phyloP scores from a whole-genome alignment of 495 filamentous ascomycete genomes.

The Chaetomium fimeti region DNA sequence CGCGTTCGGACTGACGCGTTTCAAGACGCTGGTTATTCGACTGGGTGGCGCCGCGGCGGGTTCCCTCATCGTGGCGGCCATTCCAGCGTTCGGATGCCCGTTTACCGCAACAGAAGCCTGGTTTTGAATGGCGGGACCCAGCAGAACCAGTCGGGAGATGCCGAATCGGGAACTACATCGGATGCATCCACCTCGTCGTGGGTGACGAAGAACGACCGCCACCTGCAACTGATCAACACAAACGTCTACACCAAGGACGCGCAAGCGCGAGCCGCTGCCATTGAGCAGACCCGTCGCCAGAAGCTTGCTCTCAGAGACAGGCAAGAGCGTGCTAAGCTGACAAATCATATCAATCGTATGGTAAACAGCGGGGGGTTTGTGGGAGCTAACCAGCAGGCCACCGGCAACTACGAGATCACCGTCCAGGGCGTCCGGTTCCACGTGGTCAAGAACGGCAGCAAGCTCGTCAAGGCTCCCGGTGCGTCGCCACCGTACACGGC shows the following conservation, averaged over 20 bases:
- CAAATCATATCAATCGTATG: conserved; percentile 46
- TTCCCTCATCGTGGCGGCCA: conserved; percentile 47
- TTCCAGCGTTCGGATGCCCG: conserved; percentile 41
- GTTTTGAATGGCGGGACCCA: conserved; percentile 58
- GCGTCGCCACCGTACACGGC: conserved; percentile 24
- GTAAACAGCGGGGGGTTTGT: conserved; percentile 39
- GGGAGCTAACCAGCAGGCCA: conserved; percentile 36
- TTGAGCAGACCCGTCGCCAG: conserved; percentile 66
- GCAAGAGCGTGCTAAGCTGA: conserved; percentile 61
- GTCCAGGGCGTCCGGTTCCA: conserved; percentile 76
- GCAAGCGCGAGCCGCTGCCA: conserved; percentile 67
- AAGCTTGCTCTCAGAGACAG: conserved; percentile 59
- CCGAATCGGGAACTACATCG: conserved; percentile 35
- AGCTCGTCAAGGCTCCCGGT: conserved; percentile 76
- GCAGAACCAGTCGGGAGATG: conserved; percentile 24
- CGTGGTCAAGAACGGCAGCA: conserved; percentile 77
- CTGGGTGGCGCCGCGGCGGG: conserved; percentile 37
- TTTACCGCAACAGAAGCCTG: conserved; percentile 69
- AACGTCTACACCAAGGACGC: conserved; percentile 75
- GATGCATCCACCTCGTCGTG: conserved; percentile 55
- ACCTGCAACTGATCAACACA: conserved; percentile 86
- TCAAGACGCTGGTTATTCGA: conserved; percentile 30
- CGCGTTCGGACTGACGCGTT: conserved; percentile 25
- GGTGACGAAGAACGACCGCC: conserved; percentile 78
- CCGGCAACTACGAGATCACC: conserved; percentile 60